Evolutionary conservation across 2,329 filamentous ascomycete species (phyloP), one percentile per base, ranked within the genome.

Genomic region (Aspergillus unguis): DNA sequence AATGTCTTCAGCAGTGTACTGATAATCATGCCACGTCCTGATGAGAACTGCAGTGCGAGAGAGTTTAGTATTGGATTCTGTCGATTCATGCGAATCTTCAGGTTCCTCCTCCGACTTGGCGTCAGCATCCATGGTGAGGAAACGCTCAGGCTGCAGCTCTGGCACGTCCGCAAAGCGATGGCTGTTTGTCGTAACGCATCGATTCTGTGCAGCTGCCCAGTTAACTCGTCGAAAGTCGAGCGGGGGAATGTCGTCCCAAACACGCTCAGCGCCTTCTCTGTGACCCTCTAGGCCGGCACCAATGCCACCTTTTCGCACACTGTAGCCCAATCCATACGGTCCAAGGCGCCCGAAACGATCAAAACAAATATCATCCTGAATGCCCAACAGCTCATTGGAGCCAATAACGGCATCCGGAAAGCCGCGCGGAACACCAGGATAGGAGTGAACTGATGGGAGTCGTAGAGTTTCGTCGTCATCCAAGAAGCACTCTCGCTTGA

Each of bases 291-390:
- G 82, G 8, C 90, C 92, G n/a, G 88, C 85, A 4, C 92, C 91
- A 27, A 87, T 84, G 1, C 92, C 92, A 9, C 92, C 92, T 58
- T 81, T 84, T 53, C 85, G 84, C 32, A 81, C 77, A 31, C 87
- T 89, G 69, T 97, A 97, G 6, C 92, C 92, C 56, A 90, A 83
- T 0, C 92, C 92, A 62, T 99, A 99, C 0, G 92, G 88, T 0
- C 90, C 92, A 29, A 94, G 83, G 58, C 91, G 83, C 3, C 92
- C 92, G 67, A 89, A 95, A 2, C 94, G 82, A 61, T 99, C 94
- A 66, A 96, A 96, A 74, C 94, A 99, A 43, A 96, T 83, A 63
- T 95, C 87, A 59, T 95, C 84, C 17, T 87, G 83, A 33, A 97
- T 75, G 0, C 85, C 86, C 9, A 97, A 73, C 37, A 92, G 71